These are phyloP conservation scores for Cicer cuneatum DNA, from an alignment of 306 rosid genomes.

Conservation along the genomic window DNA sequence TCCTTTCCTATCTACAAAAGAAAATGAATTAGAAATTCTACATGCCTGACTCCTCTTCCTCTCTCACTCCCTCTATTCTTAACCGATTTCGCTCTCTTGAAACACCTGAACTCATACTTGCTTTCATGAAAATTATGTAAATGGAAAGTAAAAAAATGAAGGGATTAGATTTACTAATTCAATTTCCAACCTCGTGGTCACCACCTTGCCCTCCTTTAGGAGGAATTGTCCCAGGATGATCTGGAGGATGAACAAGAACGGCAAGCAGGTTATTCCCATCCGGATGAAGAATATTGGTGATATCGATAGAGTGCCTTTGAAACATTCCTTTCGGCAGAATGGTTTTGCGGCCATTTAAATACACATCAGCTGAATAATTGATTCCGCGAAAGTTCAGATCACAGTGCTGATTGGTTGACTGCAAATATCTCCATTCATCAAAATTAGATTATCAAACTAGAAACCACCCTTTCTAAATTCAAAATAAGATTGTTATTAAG, in stretches of 20 bases:
- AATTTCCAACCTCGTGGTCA: constrained; percentile 78
- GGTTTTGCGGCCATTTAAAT: constrained; percentile 77
- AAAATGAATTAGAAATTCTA: constrained; percentile 25
- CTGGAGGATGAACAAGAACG: constrained; percentile 95
- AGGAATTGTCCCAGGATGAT: constrained; percentile 92
- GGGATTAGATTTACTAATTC: neutral
- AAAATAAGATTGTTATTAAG: neutral
- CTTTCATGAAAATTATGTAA: constrained; percentile 13
- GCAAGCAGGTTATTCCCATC: constrained; percentile 84
- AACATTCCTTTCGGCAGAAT: constrained; percentile 89
- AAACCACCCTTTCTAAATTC: neutral
- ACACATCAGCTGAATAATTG: constrained; percentile 87
- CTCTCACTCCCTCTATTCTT: neutral
- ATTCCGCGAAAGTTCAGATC: constrained; percentile 90
- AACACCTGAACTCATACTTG: constrained; percentile 15
- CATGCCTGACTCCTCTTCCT: constrained; percentile 33
- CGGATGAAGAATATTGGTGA: constrained; percentile 73
- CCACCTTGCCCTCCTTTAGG: constrained; percentile 92
- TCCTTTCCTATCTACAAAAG: constrained; percentile 87
- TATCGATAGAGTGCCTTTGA: constrained; percentile 83
- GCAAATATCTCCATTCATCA: constrained; percentile 44
- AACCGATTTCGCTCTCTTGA: constrained; percentile 28
- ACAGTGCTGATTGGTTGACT: constrained; percentile 71
- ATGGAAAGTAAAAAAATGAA: constrained; percentile 15
- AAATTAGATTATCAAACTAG: constrained; percentile 1